These are phyloP conservation scores for Cyclotella choctawhatcheeana DNA, from an alignment of 108 stramenopile species.

Conservation along the genomic window DNA sequence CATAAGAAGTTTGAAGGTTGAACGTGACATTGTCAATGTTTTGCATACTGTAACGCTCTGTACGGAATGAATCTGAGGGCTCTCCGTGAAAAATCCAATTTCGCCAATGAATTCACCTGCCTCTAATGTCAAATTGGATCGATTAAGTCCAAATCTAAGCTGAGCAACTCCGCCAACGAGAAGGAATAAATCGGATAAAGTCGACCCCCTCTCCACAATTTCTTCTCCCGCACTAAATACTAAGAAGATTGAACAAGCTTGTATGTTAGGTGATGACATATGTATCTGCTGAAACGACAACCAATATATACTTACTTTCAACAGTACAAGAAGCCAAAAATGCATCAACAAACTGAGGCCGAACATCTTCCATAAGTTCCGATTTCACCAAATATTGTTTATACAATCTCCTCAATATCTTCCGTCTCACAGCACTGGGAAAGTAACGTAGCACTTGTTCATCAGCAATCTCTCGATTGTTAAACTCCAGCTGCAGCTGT, in stretches of 20 bases:
- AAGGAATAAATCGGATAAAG: constrained; percentile 55
- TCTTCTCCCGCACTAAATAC: constrained; percentile 60
- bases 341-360: constrained; percentile 65
- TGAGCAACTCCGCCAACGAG: constrained; percentile 58
- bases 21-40: constrained; percentile 53
- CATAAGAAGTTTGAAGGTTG: constrained; percentile 50
- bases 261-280: not conserved
- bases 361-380: constrained; percentile 49
- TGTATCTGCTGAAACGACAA: not conserved
- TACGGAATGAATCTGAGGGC: constrained; percentile 55
- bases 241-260: not conserved
- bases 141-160: constrained; percentile 16
- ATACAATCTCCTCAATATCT: constrained; percentile 53
- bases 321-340: constrained; percentile 58
- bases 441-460: constrained; percentile 56
- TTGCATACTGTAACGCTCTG: constrained; percentile 56
- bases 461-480: constrained; percentile 59
- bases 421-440: constrained; percentile 57
- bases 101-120: constrained; percentile 56
- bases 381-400: constrained; percentile 41
- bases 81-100: constrained; percentile 64
- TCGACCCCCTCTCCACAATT: constrained; percentile 51
- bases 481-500: constrained; percentile 54
- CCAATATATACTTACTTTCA: constrained; percentile 32
- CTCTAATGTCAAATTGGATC: constrained; percentile 13